Conservation (phyloP, 1,139 yeast genomes). For the Scheffersomyces insectosa region DNA sequence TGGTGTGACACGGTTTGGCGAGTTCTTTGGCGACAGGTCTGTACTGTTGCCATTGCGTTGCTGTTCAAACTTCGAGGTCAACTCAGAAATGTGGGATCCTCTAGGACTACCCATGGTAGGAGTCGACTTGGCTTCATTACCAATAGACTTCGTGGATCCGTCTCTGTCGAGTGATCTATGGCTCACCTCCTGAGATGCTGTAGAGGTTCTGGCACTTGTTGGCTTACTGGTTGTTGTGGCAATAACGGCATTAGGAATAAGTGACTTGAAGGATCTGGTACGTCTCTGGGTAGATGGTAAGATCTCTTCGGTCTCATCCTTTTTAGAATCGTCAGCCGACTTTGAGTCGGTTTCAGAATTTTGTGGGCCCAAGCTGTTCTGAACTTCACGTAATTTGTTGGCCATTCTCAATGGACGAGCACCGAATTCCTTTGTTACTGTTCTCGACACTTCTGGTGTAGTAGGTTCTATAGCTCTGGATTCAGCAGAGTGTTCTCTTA, state of each 20-base stretch:
- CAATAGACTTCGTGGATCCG: not conserved
- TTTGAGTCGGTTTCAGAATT: too few relatives aligned
- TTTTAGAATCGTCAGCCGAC: too few relatives aligned
- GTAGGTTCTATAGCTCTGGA: slow-evolving; percentile 10
- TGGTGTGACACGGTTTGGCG: slow-evolving; percentile 16
- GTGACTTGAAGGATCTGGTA: not conserved
- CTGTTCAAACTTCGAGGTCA: slow-evolving; percentile 20
- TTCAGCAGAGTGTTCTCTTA: slow-evolving; percentile 28
- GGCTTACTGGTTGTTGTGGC: not conserved
- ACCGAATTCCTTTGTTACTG: slow-evolving; percentile 29
- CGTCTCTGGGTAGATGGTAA: too few relatives aligned
- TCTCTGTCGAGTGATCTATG: too few relatives aligned
- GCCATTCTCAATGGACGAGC: slow-evolving; percentile 65
- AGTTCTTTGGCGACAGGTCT: slow-evolving; percentile 3
- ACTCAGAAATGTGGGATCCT: slow-evolving; percentile 15
- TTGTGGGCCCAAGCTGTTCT: not conserved
- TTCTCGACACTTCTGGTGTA: not conserved
- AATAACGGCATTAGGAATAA: not conserved
- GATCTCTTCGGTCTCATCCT: too few relatives aligned
- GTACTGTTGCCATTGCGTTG: not conserved
- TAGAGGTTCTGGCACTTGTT: too few relatives aligned
- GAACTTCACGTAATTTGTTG: slow-evolving; percentile 34
- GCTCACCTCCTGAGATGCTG: too few relatives aligned
- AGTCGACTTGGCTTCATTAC: not conserved
- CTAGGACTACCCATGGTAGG: slow-evolving; percentile 8